Evolutionary conservation across 2,329 filamentous ascomycete species (phyloP), one percentile per base, ranked within the genome.

Genomic region (Aspergillus sp.): DNA sequence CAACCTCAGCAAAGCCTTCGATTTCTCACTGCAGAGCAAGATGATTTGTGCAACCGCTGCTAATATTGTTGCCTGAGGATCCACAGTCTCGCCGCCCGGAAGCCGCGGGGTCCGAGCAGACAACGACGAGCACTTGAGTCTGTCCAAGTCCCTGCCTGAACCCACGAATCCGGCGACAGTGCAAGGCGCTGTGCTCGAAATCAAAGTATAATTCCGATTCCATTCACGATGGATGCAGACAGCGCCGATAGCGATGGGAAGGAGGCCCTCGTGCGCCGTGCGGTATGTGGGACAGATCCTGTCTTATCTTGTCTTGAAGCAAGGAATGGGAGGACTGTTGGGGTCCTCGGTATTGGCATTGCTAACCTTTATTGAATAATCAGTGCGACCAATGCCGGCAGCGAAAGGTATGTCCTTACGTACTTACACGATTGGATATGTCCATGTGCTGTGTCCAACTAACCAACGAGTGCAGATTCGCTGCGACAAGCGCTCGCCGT

Each of bases 401-500:
- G 20, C 61, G 71, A 62, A 73, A 73, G 64, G 71, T 73, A 64
- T 48, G 11, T 42, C 22, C 17, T n/a, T n/a, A 6, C 18, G 20
- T 5, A 45, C 32, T 9, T 15, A 36, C 30, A 39, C 34, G 7
- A 13, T 20, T 24, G 8, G 7, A 24, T 48, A 22, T 26, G 18
- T 13, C 20, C 13, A 20, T 26, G 12, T 34, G 50, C 13, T 32
- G 32, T 22, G 38, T 41, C 48, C 48, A 20, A 57, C 50, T 26
- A 3, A 26, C 34, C 24, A 30, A 30, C 26, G 9, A 30, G 4
- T 11, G 12, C 20, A 78, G 75, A 75, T 78, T 43, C 69, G 73
- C 60, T 78, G 75, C 56, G 75, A 78, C 57, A 75, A 76, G 58
- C 70, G 71, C 39, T 69, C 67, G 1, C 75, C 75, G 50, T 78